Percentiles rank a stretch among this genome's conserved stretches.
These are phyloP conservation scores for Ophiostoma sp. DNA, from an alignment of 2,329 filamentous ascomycete species.

Conservation along the genomic window DNA sequence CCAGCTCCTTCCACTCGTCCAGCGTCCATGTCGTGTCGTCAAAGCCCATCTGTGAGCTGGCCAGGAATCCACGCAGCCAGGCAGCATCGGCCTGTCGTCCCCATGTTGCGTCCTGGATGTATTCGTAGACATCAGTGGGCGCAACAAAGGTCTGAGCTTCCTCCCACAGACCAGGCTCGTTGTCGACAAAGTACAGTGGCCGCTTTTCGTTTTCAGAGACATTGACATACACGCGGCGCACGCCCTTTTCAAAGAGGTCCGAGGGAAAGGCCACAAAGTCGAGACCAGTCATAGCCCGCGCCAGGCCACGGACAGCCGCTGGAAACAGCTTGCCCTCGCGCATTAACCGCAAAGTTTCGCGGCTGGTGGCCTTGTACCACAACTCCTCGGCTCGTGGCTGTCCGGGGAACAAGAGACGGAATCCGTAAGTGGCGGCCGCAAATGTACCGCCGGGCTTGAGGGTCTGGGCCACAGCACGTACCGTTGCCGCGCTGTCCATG, in stretches of 20 bases:
- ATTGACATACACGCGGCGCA: conserved; percentile 27
- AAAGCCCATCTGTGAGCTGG: conserved; percentile 30
- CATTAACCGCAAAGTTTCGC: conserved; percentile 29
- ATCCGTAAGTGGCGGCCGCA: conserved; percentile 29
- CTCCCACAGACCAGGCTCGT: conserved; percentile 23
- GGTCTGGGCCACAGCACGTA: conserved; percentile 27
- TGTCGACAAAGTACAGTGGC: conserved; percentile 29
- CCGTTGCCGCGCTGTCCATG: conserved; percentile 27
- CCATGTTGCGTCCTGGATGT: conserved; percentile 26
- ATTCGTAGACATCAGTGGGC: conserved; percentile 6
- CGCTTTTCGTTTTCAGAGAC: not conserved
- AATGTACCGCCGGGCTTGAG: conserved; percentile 29
- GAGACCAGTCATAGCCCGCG: conserved; percentile 27
- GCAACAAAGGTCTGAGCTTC: conserved; percentile 17
- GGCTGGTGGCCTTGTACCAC: conserved; percentile 28
- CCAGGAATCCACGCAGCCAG: conserved; percentile 32
- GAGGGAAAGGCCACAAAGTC: conserved; percentile 28
- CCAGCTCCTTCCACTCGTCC: conserved; percentile 29
- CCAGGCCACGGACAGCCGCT: conserved; percentile 28
- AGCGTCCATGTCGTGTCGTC: conserved; percentile 29
- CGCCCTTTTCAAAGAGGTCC: conserved; percentile 28
- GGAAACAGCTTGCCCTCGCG: conserved; percentile 29
- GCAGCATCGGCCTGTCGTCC: conserved; percentile 27
- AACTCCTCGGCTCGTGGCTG: conserved; percentile 21
- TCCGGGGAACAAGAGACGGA: conserved; percentile 29